Conservation (phyloP, 805 yeast species). For the Candida arabinofermentans region DNA sequence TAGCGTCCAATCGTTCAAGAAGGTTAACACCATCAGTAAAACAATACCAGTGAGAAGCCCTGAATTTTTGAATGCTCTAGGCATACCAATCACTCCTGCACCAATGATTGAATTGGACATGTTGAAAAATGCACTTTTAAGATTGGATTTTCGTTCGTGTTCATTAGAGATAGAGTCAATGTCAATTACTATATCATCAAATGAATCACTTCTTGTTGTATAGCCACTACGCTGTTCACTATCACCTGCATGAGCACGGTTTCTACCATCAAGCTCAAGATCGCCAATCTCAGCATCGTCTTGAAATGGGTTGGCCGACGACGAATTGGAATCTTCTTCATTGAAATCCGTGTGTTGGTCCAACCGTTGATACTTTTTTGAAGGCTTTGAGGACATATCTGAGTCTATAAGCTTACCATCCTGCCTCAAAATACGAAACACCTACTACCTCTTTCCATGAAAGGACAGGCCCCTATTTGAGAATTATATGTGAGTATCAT, state of each 20-base stretch:
- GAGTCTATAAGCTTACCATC: too few relatives aligned
- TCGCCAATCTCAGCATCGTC: too few relatives aligned
- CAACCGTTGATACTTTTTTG: not conserved
- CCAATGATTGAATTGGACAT: conserved; percentile 95
- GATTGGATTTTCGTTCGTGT: conserved; percentile 43
- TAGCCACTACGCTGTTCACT: not conserved
- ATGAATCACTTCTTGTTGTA: not conserved
- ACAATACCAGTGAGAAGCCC: conserved; percentile 75
- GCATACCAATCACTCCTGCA: conserved; percentile 94
- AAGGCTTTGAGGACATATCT: not conserved
- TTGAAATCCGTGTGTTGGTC: not conserved
- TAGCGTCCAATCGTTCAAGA: conserved; percentile 84
- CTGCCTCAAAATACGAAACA: too few relatives aligned
- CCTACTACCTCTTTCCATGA: too few relatives aligned
- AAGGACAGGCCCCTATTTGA: too few relatives aligned
- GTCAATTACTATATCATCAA: conserved; percentile 5
- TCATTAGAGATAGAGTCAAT: conserved; percentile 12
- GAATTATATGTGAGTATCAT: too few relatives aligned
- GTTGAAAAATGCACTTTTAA: conserved; percentile 92
- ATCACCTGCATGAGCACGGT: not conserved
- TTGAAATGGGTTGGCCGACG: not conserved
- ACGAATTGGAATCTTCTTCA: not conserved
- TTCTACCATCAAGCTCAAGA: too few relatives aligned
- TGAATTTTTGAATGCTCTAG: conserved; percentile 77
- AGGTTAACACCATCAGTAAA: conserved; percentile 54